Base-by-base conservation (phyloP, 2,329 filamentous ascomycete species). In the Orbilia javanica region DNA sequence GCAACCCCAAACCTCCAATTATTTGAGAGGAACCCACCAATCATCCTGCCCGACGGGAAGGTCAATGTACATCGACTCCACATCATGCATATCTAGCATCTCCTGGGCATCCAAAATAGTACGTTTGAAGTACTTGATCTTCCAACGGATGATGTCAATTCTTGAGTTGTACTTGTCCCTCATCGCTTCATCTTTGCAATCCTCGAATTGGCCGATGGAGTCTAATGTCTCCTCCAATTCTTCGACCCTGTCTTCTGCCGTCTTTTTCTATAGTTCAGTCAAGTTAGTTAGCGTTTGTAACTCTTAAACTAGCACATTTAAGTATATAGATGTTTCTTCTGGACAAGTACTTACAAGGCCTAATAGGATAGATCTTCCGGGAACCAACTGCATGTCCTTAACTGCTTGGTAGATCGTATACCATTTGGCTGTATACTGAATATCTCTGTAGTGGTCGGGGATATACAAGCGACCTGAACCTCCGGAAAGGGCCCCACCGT, bases 81-180 rank as follows among this genome's bases (percentile, higher is more conserved):
- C 31, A 11, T 68, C 62, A 31, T 71, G 73, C 3, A 67, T 48
- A 5, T 67, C 20, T 6, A 77, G 25, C 31, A 77, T 52, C 0
- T 44, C 25, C n/a, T 50, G 11, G 5, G 18, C 44, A 34, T 77
- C 73, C 3, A 13, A 0, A 0, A 78, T 2, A 0, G 74, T 78
- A 7, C 64, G 62, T 6, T 62, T n/a, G 20, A 68, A 78, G 20
- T 78, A 78, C 18, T 64, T 64, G 42, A 72, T 46, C 46, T 78
- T 78, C 74, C 67, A 78, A n/a, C 62, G 67, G 25, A 55, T 25
- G 15, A 67, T 62, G 25, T 78, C 74, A 13, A 78, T 78, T 3
- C 27, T 18, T 6, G 50, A 67, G 0, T 53, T 34, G 25, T 63
- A 48, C 18, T 18, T 44, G 13, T 57, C 48, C 22, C 31, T 48